Base-by-base conservation (phyloP, 139 green algal species). In the Closterium sp. region DNA sequence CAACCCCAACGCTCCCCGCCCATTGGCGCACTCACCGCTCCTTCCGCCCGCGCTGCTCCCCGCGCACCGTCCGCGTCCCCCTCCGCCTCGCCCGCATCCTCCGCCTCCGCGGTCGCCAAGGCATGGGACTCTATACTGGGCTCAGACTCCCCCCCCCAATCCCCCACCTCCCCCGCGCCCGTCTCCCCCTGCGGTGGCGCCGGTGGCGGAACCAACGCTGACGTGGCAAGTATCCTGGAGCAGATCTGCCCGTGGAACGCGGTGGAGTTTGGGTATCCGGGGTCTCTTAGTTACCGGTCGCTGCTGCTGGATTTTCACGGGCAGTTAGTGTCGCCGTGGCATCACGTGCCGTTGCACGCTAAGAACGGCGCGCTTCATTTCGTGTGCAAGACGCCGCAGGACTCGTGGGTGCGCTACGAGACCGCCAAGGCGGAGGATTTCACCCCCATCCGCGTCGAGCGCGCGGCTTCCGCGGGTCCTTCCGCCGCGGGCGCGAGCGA, bases 331-430 rank as follows among this genome's bases (percentile, higher is more conserved):
- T 85, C 38, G 21, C 87, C 87, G 0, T 90, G 87, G 87, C 87
- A 90, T 24, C 38, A 90, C 29, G 87, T 90, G 38, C 87, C 87
- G 38, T 28, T 90, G 38, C 87, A 90, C 87, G 87, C 87, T 13
- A 30, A 29, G n/a, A 30, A n/a, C 38, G 87, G 87, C 38, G 87
- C 87, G n/a, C 87, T 90, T 21, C 87, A 31, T 28, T 90, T 90
- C 9, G 38, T 90, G 38, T 90, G 87, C 87, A 90, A 45, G 28
- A 90, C 87, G 87, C 87, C 89, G 38, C 30, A 45, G 73, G 89
- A 85, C 89, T 85, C 34, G 89, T 91, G 89, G 89, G 84, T 87
- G 22, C 84, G 84, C 19, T 87, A 31, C 84, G 84, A 87, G 84
- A 31, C 84, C n/a, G 84, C 84, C 89, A 85, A 90, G 21, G 38